phyloP scores from a whole-genome alignment of 108 stramenopile genomes.

The Cyclotella distinguenda region DNA sequence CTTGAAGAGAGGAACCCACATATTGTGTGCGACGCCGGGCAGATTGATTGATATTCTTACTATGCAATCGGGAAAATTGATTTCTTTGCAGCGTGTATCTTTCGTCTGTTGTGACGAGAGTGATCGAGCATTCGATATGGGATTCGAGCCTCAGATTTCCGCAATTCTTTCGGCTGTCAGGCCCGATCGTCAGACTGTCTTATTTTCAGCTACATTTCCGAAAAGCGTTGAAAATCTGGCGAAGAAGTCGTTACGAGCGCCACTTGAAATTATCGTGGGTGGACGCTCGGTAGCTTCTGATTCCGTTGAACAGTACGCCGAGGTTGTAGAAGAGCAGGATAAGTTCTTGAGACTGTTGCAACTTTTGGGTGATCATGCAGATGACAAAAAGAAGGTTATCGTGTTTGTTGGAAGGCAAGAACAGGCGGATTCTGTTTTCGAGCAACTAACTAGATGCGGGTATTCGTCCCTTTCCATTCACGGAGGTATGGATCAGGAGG shows the following conservation, averaged over 20 bases:
- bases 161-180: constrained; percentile 91
- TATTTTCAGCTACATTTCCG: constrained; percentile 99
- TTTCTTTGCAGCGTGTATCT: constrained; percentile 89
- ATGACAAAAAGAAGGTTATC: constrained; percentile 91
- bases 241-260: constrained; percentile 82
- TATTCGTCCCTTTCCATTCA: constrained; percentile 95
- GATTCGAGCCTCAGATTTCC: constrained; percentile 97
- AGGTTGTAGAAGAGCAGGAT: constrained; percentile 92
- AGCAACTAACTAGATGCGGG: constrained; percentile 90
- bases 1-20: constrained; percentile 94
- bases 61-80: constrained; percentile 95
- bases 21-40: constrained; percentile 97
- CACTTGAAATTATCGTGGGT: constrained; percentile 96
- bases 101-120: constrained; percentile 98
- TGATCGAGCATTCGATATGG: constrained; percentile 99
- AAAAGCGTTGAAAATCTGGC: constrained; percentile 91
- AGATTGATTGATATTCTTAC: constrained; percentile 98
- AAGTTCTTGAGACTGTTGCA: constrained; percentile 97
- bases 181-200: constrained; percentile 93
- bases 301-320: constrained; percentile 89
- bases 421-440: constrained; percentile 91
- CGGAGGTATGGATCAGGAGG: constrained; percentile 99
- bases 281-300: constrained; percentile 94
- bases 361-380: constrained; percentile 93
- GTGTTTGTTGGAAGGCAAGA: constrained; percentile 98